These are phyloP conservation scores for Gnomoniopsis sp. DNA, from an alignment of 2,329 filamentous ascomycete species.

Conservation along the genomic window DNA sequence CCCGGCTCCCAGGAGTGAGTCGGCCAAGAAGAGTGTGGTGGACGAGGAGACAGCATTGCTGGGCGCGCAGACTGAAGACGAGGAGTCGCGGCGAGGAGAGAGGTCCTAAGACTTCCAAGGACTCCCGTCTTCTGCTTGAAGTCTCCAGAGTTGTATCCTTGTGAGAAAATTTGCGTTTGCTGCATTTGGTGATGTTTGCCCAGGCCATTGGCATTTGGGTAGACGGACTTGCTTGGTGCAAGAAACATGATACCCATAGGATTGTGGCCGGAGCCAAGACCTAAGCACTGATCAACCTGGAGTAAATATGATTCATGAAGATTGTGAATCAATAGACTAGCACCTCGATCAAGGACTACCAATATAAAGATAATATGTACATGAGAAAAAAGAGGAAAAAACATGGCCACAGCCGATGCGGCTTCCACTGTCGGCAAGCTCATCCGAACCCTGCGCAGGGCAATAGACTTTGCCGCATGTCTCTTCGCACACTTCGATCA, in stretches of 20 bases:
- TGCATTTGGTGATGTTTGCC: too few species aligned
- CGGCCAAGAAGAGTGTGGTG: constrained; percentile 18
- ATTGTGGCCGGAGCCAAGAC: too few species aligned
- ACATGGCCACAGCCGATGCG: too few species aligned
- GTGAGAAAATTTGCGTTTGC: too few species aligned
- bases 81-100: neutral
- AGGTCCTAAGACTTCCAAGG: neutral
- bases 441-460: neutral
- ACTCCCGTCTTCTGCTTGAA: neutral
- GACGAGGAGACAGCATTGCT: constrained; percentile 36
- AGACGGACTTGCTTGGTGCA: too few species aligned
- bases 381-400: neutral
- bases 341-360: neutral
- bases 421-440: neutral
- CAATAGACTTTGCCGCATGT: neutral
- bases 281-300: neutral
- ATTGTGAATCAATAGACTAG: neutral
- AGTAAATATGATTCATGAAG: neutral
- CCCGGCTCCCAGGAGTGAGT: constrained; percentile 19
- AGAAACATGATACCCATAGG: too few species aligned
- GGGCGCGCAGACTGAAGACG: constrained; percentile 11
- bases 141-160: neutral
- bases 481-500: neutral
- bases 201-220: too few species aligned
- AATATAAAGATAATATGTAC: neutral